Evolutionary conservation across 2,329 filamentous ascomycete species (phyloP), one percentile per base, ranked within the genome.

Genomic region (Monosporascus sp.): DNA sequence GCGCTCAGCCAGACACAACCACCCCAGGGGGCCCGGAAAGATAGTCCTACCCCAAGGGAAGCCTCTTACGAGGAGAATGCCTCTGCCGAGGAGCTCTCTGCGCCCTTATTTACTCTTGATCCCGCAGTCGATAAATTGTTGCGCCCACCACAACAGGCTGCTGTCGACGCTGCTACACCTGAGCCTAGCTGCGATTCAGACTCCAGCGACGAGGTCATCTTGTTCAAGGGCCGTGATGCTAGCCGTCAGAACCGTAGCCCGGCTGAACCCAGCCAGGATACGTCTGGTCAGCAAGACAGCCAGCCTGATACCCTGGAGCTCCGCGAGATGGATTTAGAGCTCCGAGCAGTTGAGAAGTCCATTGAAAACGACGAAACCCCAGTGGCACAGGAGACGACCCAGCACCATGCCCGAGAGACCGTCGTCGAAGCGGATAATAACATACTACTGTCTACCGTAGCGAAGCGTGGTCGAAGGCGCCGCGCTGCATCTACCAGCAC

Each of bases 121-220:
- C 48, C 48, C 1, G 60, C 58, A 27, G 68, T 70, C 15, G 62
- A 72, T 35, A 63, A 62, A 24, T 50, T 52, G n/a, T 48, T 62
- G 36, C 49, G 50, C 2, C 50, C 53, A 7, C 45, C 43, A 18
- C 9, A 39, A 35, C 46, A 48, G 11, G 48, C 59, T 17, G 52
- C 50, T 41, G 58, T 47, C 35, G 15, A 24, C 20, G 24, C 43
- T 2, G 25, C 11, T 31, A 24, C 25, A 18, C 57, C 51, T 14
- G 54, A 60, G 2, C 60, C 67, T 7, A 58, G 60, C 36, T 55
- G 58, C 4, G 61, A 56, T 5, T 79, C 78, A 0, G 77, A 83
- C 57, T 89, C 87, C 0, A 88, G 86, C 62, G 88, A 89, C 48
- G 89, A 96, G 58, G 74, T 90, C 5, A 83, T 91, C 47, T 63